A percentile compares a stretch with the other conserved stretches of the same genome.
These are phyloP conservation scores for Fusarium luffae DNA, from an alignment of 2,329 filamentous ascomycete species.

Conservation along the genomic window DNA sequence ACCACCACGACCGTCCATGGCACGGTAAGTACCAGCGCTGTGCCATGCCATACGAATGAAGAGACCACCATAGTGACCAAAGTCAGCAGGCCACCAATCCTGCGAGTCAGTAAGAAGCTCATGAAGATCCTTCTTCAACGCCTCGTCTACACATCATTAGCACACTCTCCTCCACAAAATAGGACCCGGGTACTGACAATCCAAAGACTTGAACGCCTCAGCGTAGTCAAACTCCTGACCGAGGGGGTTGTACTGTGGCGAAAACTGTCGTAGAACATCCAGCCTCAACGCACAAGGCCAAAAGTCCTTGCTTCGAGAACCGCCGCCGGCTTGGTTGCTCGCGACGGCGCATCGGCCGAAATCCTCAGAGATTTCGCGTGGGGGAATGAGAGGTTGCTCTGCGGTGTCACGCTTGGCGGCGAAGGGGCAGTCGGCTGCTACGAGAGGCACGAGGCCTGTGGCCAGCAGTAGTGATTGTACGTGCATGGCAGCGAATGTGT, in stretches of 20 bases:
- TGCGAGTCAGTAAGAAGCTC: conserved; percentile 81
- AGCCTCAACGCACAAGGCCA: conserved; percentile 77
- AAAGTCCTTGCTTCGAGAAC: conserved; percentile 77
- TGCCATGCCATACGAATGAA: conserved; percentile 88
- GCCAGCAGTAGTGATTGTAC: conserved; percentile 34
- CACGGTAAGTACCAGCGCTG: conserved; percentile 81
- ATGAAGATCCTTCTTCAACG: conserved; percentile 78
- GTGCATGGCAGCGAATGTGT: conserved; percentile 26
- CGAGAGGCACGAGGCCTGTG: conserved; percentile 30
- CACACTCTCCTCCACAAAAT: not conserved
- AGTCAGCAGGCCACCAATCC: conserved; percentile 85
- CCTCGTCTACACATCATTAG: conserved; percentile 54
- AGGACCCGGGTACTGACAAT: conserved; percentile 55
- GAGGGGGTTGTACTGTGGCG: conserved; percentile 70
- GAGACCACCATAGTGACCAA: conserved; percentile 82
- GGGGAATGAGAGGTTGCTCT: conserved; percentile 11
- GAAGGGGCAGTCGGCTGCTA: conserved; percentile 35
- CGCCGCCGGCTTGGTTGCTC: conserved; percentile 66
- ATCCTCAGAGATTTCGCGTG: conserved; percentile 33
- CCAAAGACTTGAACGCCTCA: conserved; percentile 75
- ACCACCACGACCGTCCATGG: conserved; percentile 79
- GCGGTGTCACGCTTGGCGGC: conserved; percentile 29
- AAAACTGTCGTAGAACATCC: conserved; percentile 80
- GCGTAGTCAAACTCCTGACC: conserved; percentile 77
- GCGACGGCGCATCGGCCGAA: conserved; percentile 35